Conservation (phyloP, 2,329 filamentous ascomycete species). For the Penicillium paneum region DNA sequence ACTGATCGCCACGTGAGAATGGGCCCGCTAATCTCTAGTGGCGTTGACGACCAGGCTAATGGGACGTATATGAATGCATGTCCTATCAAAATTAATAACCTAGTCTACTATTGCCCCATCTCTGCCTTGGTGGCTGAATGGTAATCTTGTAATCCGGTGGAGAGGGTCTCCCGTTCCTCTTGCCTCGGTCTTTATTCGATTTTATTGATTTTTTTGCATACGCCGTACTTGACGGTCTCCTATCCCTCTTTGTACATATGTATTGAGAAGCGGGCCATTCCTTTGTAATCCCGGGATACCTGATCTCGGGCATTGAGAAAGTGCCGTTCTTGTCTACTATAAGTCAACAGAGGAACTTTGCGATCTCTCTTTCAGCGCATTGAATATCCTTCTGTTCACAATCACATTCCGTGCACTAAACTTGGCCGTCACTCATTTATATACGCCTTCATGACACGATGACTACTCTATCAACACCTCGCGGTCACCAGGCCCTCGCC, state of each 20-base stretch:
- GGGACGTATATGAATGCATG: background rate
- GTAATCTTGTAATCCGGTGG: background rate
- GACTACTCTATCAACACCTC: constrained; percentile 25
- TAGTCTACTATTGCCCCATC: background rate
- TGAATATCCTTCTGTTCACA: background rate
- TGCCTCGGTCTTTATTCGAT: background rate
- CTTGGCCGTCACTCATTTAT: background rate
- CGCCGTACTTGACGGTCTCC: background rate
- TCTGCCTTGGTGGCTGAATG: background rate
- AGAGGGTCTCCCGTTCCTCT: background rate
- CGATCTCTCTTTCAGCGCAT: background rate
- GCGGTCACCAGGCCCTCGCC: constrained; percentile 28
- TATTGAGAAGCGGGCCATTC: constrained; percentile 5
- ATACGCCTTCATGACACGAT: constrained; percentile 18
- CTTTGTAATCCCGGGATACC: background rate
- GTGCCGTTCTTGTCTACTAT: background rate
- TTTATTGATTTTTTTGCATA: background rate
- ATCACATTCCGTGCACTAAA: background rate
- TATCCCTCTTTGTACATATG: background rate
- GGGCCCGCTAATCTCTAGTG: background rate
- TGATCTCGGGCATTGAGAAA: background rate
- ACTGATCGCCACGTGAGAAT: no score
- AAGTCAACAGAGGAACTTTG: background rate
- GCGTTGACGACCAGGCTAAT: background rate
- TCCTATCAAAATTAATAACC: background rate